Evolutionary conservation across 1,284 basidiomycete genomes (phyloP), one percentile per base, ranked within the genome.

Genomic region (Malassezia vespertilionis): DNA sequence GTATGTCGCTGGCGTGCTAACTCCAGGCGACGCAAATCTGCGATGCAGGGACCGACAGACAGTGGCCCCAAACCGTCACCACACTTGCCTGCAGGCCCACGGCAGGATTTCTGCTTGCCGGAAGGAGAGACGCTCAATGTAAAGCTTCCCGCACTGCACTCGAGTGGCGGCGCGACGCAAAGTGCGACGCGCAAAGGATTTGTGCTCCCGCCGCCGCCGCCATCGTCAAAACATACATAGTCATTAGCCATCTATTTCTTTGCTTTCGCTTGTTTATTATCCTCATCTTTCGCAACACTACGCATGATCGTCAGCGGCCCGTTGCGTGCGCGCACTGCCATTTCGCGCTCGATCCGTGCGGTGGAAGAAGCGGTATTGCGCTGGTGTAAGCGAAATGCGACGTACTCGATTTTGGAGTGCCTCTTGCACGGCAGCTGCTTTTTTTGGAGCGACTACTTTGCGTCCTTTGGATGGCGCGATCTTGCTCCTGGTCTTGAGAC

Each of bases 71-170:
- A 50, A 2, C 58, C 62, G 2, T 70, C 68, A 12, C 67, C 67
- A 7, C 67, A 71, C 40, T 20, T 70, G 8, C 82, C 85, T 14
- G 17, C 58, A 2, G 67, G 77, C 3, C 86, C 82, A 2, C 86
- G 84, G 2, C 87, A 88, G 75, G 91, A 97, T 67, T 96, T 93
- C 71, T 84, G 83, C 27, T 75, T 97, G 59, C 96, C 95, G 69
- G 87, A 90, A 63, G 93, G 93, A 12, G 85, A 97, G 69, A 96
- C 90, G 0, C 90, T 97, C 71, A 83, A 52, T 24, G 58, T 66
- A 51, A 61, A 61, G 36, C 46, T 64, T 12, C 62, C 63, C 2
- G 57, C 40, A 6, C 23, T 39, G 10, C 11, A 39, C 8, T n/a
- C 24, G 24, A 28, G 26, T 7, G 17, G 6, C 24, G 10, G 6